phyloP scores from a whole-genome alignment of 306 rosid genomes.

The Purshia tridentata region DNA sequence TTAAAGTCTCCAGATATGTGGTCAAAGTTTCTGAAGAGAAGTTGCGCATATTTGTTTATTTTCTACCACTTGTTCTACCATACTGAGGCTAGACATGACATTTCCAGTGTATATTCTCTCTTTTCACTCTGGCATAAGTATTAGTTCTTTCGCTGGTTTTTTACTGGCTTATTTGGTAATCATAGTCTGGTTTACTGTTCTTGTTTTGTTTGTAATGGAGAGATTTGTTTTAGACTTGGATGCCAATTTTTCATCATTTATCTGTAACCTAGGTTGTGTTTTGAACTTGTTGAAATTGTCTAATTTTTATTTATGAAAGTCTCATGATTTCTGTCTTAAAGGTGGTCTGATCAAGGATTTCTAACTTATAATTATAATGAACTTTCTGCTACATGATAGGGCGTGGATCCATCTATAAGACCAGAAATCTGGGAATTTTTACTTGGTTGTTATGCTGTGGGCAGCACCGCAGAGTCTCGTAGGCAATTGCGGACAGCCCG shows the following conservation, averaged over 20 bases:
- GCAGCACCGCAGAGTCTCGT: constrained; percentile 72
- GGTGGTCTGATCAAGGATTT: neutral
- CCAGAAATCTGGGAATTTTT: constrained; percentile 94
- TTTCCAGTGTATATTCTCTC: neutral
- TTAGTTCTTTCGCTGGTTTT: neutral
- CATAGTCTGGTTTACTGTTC: neutral
- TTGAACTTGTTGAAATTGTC: neutral
- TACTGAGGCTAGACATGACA: neutral
- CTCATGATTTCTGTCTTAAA: neutral
- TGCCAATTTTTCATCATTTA: neutral
- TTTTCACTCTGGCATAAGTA: neutral
- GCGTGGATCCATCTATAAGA: constrained; percentile 89
- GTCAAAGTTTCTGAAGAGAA: neutral
- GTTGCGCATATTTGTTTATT: neutral
- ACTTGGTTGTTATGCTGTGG: constrained; percentile 81
- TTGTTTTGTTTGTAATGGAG: neutral
- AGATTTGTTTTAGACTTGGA: neutral
- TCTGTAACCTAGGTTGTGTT: neutral
- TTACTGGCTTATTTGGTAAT: neutral
- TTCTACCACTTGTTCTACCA: neutral
- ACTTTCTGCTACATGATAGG: constrained; percentile 46
- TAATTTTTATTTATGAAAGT: neutral
- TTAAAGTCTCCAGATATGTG: neutral
- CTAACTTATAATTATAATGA: neutral
- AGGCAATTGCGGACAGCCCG: constrained; percentile 73